A percentile compares a stretch with the other conserved stretches of the same genome.
phyloP scores from a whole-genome alignment of 2,329 filamentous ascomycete species.

The Fusarium sp. region DNA sequence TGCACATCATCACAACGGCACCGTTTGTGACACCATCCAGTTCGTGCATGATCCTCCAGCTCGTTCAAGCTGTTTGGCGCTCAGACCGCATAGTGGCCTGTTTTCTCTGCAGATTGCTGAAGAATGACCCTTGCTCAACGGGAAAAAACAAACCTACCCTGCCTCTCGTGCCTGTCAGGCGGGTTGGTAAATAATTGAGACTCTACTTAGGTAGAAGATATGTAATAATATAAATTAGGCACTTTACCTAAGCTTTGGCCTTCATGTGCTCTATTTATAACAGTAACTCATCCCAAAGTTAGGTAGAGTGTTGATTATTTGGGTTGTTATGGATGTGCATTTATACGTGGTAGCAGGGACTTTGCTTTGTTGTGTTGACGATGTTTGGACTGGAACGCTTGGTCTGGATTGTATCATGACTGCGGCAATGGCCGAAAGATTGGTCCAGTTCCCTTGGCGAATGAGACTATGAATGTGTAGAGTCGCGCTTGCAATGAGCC shows the following conservation, averaged over 20 bases:
- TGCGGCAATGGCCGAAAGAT: conserved; percentile 2
- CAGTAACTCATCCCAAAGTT: too few relatives aligned
- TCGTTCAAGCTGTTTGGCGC: conserved; percentile 20
- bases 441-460: conserved; percentile 6
- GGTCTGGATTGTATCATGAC: background rate
- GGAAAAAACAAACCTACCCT: background rate
- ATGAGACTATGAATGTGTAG: background rate
- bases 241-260: too few relatives aligned
- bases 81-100: conserved; percentile 30
- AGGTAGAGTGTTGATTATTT: too few relatives aligned
- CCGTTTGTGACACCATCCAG: conserved; percentile 18
- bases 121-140: conserved; percentile 28
- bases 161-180: too few relatives aligned
- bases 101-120: conserved; percentile 3
- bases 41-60: conserved; percentile 1
- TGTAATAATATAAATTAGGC: too few relatives aligned
- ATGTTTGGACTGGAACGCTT: conserved; percentile 10
- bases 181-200: too few relatives aligned
- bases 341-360: conserved; percentile 16
- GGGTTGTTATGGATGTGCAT: conserved; percentile 12
- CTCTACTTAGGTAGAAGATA: too few relatives aligned
- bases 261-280: too few relatives aligned
- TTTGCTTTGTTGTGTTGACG: background rate
- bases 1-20: conserved; percentile 14
- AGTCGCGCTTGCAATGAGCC: background rate